Evolutionary conservation across 164 flowering plant genomes (phyloP).

Genomic region (Magnolia officinalis): DNA sequence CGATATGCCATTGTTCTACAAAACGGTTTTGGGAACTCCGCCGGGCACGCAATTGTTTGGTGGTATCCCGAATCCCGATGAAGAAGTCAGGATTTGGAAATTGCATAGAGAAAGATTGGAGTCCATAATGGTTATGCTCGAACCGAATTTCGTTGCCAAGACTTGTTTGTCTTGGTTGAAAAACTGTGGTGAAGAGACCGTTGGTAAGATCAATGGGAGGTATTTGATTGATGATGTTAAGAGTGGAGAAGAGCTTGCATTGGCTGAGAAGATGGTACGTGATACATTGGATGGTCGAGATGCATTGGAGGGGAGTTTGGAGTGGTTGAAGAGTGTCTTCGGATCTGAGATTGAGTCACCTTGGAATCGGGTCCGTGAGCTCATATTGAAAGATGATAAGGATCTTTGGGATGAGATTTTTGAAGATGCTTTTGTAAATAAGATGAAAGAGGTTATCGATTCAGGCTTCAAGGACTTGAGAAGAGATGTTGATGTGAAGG

Average conservation of each 20-base stretch:
- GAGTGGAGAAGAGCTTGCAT: constrained; percentile 65
- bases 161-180: constrained; percentile 73
- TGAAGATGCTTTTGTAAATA: constrained; percentile 74
- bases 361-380: constrained; percentile 80
- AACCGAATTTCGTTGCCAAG: constrained; percentile 51
- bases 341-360: constrained; percentile 94
- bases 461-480: constrained; percentile 47
- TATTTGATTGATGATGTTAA: constrained; percentile 59
- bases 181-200: constrained; percentile 63
- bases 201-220: constrained; percentile 56
- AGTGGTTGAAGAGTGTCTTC: constrained; percentile 91
- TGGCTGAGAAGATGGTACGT: constrained; percentile 69
- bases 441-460: constrained; percentile 77
- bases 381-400: constrained; percentile 59
- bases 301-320: constrained; percentile 82
- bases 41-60: constrained; percentile 95
- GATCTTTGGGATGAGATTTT: constrained; percentile 96
- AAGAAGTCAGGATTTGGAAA: constrained; percentile 88
- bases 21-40: constrained; percentile 68
- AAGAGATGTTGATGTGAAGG: constrained; percentile 40
- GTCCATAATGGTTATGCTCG: constrained; percentile 57
- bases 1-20: constrained; percentile 92
- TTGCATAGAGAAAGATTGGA: constrained; percentile 68
- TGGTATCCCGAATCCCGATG: constrained; percentile 87
- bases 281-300: constrained; percentile 78